phyloP scores from a whole-genome alignment of 371 early-diverging fungal genomes.

The Rhizopus sp. region DNA sequence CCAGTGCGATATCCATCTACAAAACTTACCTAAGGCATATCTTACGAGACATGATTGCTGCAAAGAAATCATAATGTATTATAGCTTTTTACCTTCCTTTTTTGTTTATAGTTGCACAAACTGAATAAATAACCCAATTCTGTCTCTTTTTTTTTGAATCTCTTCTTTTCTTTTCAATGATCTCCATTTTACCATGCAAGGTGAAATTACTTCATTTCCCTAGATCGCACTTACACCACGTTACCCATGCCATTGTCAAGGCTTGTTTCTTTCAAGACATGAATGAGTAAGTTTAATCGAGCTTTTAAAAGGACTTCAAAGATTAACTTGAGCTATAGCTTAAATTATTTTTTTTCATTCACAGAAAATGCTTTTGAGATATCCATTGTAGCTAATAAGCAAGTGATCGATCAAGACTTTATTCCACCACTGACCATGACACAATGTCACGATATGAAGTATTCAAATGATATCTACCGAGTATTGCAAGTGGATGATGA shows the following conservation, averaged over 20 bases:
- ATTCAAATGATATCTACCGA: slow-evolving; percentile 62
- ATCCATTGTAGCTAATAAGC: slow-evolving; percentile 66
- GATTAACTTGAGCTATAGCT: slow-evolving; percentile 25
- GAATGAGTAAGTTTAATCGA: slow-evolving; percentile 27
- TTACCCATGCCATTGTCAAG: slow-evolving; percentile 68
- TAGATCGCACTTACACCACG: slow-evolving; percentile 41
- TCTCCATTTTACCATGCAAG: slow-evolving; percentile 47
- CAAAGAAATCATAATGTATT: not conserved
- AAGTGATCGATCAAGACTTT: slow-evolving; percentile 55
- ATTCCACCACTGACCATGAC: slow-evolving; percentile 43
- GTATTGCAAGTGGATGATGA: slow-evolving; percentile 75
- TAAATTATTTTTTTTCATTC: slow-evolving; percentile 68
- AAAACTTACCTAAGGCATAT: slow-evolving; percentile 66
- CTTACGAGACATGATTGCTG: slow-evolving; percentile 60
- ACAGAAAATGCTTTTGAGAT: slow-evolving; percentile 79
- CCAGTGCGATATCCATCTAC: slow-evolving; percentile 58
- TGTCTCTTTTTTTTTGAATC: slow-evolving; percentile 2
- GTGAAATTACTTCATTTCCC: slow-evolving; percentile 52
- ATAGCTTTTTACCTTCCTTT: not conserved
- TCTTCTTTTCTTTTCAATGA: slow-evolving; percentile 27
- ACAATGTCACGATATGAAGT: slow-evolving; percentile 39
- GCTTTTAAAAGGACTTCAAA: not conserved
- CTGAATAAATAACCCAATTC: too few relatives aligned
- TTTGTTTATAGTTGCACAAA: not conserved
- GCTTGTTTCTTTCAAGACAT: slow-evolving; percentile 57